Evolutionary conservation across 768 basidiomycete species (phyloP).

Genomic region (Podaxis sp.): DNA sequence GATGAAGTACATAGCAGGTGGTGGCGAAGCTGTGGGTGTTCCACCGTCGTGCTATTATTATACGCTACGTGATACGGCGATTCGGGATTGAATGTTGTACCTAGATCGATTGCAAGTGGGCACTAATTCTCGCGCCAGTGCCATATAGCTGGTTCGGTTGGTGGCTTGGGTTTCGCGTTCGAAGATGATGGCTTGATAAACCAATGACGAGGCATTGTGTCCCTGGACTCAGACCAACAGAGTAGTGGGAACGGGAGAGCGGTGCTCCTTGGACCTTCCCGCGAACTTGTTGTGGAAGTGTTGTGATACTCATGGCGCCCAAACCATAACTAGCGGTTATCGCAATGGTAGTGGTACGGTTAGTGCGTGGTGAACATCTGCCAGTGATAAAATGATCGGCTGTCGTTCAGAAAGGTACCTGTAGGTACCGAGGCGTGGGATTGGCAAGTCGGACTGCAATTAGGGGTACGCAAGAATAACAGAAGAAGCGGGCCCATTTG

Average conservation of each 20-base stretch:
- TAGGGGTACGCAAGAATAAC: not conserved
- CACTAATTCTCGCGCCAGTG: not conserved
- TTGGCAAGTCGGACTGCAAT: not conserved
- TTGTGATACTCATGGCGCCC: not conserved
- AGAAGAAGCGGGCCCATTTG: too few relatives aligned
- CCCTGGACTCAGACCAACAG: not conserved
- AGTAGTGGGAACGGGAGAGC: not conserved
- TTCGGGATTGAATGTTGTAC: not conserved
- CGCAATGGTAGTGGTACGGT: not conserved
- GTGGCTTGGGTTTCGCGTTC: not conserved
- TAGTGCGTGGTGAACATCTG: too few relatives aligned
- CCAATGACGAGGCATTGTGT: not conserved
- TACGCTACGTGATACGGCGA: not conserved
- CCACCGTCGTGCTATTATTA: slow-evolving; percentile 1
- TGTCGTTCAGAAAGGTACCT: not conserved
- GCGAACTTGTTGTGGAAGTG: not conserved
- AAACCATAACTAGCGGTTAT: not conserved
- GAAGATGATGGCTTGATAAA: not conserved
- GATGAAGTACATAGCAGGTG: not conserved
- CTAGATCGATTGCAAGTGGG: not conserved
- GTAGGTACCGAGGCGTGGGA: not conserved
- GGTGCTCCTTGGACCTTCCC: not conserved
- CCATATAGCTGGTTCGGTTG: not conserved
- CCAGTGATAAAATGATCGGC: too few relatives aligned
- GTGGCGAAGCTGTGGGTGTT: not conserved